phyloP scores from a whole-genome alignment of 352 stramenopile species.

The Phytophthora pistaciae region DNA sequence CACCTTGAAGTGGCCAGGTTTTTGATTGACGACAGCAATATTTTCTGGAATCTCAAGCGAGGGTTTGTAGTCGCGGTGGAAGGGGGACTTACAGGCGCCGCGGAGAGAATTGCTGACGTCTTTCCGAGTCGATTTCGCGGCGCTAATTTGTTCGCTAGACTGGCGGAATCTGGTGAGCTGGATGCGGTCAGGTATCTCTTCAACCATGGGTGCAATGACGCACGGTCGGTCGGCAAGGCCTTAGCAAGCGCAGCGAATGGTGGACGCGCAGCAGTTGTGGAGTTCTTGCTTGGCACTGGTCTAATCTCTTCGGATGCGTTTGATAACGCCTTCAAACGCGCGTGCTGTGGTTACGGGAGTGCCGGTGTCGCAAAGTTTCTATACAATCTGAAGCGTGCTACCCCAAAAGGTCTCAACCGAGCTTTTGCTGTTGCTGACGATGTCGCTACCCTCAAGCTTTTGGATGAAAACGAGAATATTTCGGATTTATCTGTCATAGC shows the following conservation, averaged over 20 bases:
- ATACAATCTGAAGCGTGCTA: not conserved
- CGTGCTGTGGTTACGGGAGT: not conserved
- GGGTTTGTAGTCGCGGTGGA: no score
- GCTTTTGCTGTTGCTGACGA: not conserved
- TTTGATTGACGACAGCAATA: not conserved
- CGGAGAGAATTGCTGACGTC: not conserved
- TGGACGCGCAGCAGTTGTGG: not conserved
- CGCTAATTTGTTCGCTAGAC: not conserved
- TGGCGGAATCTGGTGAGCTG: not conserved
- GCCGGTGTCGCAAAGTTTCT: not conserved
- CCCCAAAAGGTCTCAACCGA: not conserved
- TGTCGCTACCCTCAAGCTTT: not conserved
- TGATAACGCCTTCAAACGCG: not conserved
- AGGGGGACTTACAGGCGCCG: no score
- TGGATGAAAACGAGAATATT: slow-evolving; percentile 5
- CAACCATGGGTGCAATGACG: not conserved
- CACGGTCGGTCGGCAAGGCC: not conserved
- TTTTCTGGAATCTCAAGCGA: not conserved
- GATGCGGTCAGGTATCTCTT: not conserved
- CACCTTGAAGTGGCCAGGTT: slow-evolving; percentile 21
- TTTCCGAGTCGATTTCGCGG: not conserved
- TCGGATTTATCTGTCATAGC: not conserved
- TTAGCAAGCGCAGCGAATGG: not conserved
- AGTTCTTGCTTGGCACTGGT: not conserved
- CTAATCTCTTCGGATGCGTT: not conserved